Evolutionary conservation across 495 filamentous ascomycete species (phyloP).

Genomic region (Trichoderma erinaceum): DNA sequence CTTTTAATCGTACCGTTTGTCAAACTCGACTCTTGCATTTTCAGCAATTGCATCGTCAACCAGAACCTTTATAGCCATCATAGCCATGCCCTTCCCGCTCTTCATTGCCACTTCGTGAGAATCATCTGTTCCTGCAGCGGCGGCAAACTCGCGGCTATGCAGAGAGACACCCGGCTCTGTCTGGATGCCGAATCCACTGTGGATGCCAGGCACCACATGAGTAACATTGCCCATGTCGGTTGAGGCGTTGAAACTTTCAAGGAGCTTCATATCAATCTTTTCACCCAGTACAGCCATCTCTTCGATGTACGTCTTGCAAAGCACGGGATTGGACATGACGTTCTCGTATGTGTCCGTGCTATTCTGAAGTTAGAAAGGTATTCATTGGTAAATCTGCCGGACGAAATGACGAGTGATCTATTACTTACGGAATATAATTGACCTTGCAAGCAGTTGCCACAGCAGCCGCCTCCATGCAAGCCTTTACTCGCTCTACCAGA

Average conservation of each 20-base stretch:
- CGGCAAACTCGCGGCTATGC: conserved; percentile 50
- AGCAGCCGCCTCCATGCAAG: conserved; percentile 53
- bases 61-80: conserved; percentile 44
- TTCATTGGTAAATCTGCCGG: conserved; percentile 24
- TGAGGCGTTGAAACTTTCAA: conserved; percentile 33
- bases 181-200: conserved; percentile 49
- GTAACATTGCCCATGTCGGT: conserved; percentile 52
- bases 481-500: conserved; percentile 44
- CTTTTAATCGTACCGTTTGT: conserved; percentile 37
- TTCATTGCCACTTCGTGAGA: conserved; percentile 39
- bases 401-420: background rate
- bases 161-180: conserved; percentile 42
- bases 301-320: conserved; percentile 47
- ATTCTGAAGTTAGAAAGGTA: conserved; percentile 20
- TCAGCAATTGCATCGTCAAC: conserved; percentile 42
- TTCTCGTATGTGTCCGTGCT: conserved; percentile 42
- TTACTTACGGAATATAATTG: conserved; percentile 24
- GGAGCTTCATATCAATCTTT: conserved; percentile 31
- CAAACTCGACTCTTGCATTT: background rate
- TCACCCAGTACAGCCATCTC: conserved; percentile 42
- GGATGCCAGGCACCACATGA: conserved; percentile 52
- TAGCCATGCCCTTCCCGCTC: conserved; percentile 53
- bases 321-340: conserved; percentile 40
- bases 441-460: conserved; percentile 50
- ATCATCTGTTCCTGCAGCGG: conserved; percentile 45